Conservation (phyloP, 345 rosid genomes). For the Lagerstroemia speciosa region DNA sequence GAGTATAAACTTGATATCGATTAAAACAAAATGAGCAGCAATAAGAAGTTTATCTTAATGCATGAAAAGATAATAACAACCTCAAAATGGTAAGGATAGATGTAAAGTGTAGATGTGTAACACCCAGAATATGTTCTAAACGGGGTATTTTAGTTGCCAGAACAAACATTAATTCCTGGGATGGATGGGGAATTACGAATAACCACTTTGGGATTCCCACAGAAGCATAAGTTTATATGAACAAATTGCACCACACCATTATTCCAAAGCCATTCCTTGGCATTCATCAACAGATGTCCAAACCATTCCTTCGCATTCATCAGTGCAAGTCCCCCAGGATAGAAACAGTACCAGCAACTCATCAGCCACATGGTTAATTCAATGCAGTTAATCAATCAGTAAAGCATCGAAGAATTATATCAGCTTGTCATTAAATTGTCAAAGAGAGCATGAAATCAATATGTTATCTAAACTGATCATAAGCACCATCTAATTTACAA, state of each 20-base stretch:
- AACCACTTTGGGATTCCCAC: background rate
- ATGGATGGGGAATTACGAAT: background rate
- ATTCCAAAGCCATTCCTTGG: background rate
- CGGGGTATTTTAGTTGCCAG: background rate
- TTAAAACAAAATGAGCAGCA: background rate
- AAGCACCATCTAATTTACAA: background rate
- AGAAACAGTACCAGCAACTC: background rate
- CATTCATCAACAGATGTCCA: background rate
- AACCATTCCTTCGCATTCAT: too few relatives aligned
- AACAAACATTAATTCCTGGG: background rate
- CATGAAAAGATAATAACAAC: background rate
- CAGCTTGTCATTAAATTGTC: too few relatives aligned
- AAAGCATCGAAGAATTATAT: too few relatives aligned
- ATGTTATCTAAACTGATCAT: too few relatives aligned
- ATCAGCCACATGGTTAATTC: background rate
- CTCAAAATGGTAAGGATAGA: background rate
- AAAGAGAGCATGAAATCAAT: too few relatives aligned
- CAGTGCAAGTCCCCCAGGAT: background rate
- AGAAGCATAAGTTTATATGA: background rate
- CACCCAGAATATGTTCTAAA: background rate
- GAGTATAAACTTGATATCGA: background rate
- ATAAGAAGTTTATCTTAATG: background rate
- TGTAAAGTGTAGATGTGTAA: background rate
- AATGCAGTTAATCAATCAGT: background rate
- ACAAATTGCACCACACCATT: background rate